Percentiles rank a stretch among this genome's conserved stretches.
These are phyloP conservation scores for Puya raimondii DNA, from an alignment of 176 grass and related monocot genomes.

Conservation along the genomic window DNA sequence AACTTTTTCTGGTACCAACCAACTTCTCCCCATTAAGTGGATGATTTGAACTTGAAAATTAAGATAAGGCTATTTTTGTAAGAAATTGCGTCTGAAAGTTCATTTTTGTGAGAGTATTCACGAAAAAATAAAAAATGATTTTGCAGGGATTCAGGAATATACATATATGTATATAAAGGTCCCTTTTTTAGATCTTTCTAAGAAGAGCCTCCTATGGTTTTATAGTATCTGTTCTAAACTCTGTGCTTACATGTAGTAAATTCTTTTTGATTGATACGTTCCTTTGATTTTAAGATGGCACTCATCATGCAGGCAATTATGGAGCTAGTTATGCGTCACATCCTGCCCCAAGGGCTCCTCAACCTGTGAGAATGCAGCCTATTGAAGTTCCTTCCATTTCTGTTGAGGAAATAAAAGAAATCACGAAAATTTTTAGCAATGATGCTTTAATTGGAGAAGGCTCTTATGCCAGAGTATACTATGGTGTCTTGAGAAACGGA, in stretches of 20 bases:
- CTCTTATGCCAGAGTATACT: constrained; percentile 22
- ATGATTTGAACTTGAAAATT: too few species aligned
- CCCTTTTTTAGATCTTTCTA: too few species aligned
- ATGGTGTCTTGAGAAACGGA: constrained; percentile 22
- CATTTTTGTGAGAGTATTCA: too few species aligned
- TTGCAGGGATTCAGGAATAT: too few species aligned
- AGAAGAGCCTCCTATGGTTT: too few species aligned
- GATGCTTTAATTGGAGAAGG: constrained; percentile 27
- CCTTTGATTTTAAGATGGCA: not conserved
- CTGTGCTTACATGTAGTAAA: not conserved
- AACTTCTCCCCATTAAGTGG: too few species aligned
- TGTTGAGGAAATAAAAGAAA: constrained; percentile 27
- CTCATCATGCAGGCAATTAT: constrained; percentile 10
- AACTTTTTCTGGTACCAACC: too few species aligned
- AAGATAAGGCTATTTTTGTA: too few species aligned
- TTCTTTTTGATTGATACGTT: not conserved
- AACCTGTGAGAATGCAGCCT: constrained; percentile 19
- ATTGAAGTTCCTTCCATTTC: constrained; percentile 27
- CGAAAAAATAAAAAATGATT: too few species aligned
- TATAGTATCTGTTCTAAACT: not conserved
- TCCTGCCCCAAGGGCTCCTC: constrained; percentile 11
- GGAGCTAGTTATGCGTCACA: constrained; percentile 2
- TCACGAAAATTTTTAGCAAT: constrained; percentile 22
- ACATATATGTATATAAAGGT: too few species aligned
- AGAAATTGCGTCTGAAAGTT: too few species aligned